Evolutionary conservation across 73 alveolate genomes (phyloP), one percentile per base, ranked within the genome.

Genomic region (Paraurostyla sp.): DNA sequence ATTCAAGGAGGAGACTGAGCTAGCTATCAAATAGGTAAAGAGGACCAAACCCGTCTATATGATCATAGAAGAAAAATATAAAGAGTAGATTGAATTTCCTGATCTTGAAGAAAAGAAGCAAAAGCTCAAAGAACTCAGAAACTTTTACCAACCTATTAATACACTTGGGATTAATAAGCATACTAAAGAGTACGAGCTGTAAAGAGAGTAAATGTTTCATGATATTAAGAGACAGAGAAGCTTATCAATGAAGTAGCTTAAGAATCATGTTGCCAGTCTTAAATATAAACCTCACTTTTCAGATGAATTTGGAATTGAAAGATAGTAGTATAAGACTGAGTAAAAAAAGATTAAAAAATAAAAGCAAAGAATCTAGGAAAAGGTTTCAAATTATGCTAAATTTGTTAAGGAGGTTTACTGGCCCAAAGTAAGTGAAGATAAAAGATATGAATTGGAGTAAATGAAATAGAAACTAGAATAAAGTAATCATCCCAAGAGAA

Each of bases 331-430:
- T 40, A 25, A 75, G 81, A 16, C n/a, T n/a, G 81, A 43, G 35
- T 43, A 62, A 30, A n/a, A 63, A 36, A 80, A 43, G 40, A 85
- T 71, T 20, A 42, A 42, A 45, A 43, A 76, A 51, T 20, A 88
- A n/a, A 76, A 51, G 68, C 80, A 90, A 49, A 81, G 62, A 52
- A 50, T 51, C 16, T 56, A 33, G 0, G 95, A 90, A 41, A 90
- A 82, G 71, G 81, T 75, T 56, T 36, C 15, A 4, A 90, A 71
- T 41, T 90, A 90, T 56, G 89, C 95, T 18, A 90, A 90, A 40
- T 81, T 82, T 41, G 95, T 90, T 15, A 90, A 90, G 52, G 95
- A 90, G 51, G 86, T 90, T 76, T 89, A 90, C 50, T 75, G 91
- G 95, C 95, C 95, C 33, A 25, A 65, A 6, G 36, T 73, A 45